A percentile compares a stretch with the other conserved stretches of the same genome.
These are phyloP conservation scores for Lepidium africanum DNA, from an alignment of 345 rosid genomes.

Conservation along the genomic window DNA sequence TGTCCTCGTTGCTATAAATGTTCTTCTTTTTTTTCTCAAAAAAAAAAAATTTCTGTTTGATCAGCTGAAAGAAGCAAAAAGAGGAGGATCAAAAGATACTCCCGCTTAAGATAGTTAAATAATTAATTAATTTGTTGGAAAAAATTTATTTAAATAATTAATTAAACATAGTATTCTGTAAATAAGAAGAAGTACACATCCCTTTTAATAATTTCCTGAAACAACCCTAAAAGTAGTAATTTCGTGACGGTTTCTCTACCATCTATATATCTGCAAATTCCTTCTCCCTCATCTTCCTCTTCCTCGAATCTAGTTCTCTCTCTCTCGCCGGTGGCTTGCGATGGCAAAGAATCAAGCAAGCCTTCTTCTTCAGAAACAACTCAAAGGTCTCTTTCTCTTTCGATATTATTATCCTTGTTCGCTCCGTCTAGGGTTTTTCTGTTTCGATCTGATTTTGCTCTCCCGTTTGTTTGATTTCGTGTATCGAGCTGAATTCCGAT, in stretches of 20 bases:
- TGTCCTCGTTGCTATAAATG: too few species aligned
- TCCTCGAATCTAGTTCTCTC: conserved; percentile 18
- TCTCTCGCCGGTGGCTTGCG: conserved; percentile 26
- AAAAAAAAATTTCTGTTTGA: too few species aligned
- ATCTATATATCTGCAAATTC: background rate
- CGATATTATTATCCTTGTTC: background rate
- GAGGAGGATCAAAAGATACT: too few species aligned
- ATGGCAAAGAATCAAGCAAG: conserved; percentile 40
- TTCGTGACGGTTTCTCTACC: background rate
- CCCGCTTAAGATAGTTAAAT: too few species aligned
- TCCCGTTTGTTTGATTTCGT: background rate
- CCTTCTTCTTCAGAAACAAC: conserved; percentile 81
- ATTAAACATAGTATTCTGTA: background rate
- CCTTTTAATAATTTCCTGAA: background rate
- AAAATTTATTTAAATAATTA: too few species aligned
- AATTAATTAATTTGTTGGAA: too few species aligned
- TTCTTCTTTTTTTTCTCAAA: too few species aligned
- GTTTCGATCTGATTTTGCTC: background rate
- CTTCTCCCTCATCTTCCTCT: conserved; percentile 5
- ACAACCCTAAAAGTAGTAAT: conserved; percentile 1
- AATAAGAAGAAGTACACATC: background rate
- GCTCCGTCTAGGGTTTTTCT: background rate
- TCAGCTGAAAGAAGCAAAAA: too few species aligned
- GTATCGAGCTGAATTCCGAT: background rate
- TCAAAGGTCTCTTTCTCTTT: conserved; percentile 41